These are phyloP conservation scores for Pseudogymnoascus sp. DNA, from an alignment of 2,329 filamentous ascomycete species.

Conservation along the genomic window DNA sequence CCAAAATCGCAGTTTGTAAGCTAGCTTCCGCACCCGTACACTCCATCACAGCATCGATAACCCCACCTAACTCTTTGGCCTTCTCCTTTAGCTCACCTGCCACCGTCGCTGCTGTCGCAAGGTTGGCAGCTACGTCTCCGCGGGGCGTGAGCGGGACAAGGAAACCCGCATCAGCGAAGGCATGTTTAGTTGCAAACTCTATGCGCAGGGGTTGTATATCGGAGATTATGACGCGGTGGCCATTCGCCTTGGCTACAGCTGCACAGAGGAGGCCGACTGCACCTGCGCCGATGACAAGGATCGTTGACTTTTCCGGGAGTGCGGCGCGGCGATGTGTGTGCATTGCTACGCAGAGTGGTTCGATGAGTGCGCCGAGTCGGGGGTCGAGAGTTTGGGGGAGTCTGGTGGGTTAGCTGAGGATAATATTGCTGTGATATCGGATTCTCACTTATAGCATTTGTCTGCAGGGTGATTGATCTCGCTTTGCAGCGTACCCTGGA, in stretches of 20 bases:
- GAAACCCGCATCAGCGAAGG: constrained; percentile 61
- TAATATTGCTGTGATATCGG: background rate
- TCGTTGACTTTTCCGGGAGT: constrained; percentile 65
- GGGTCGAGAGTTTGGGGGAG: constrained; percentile 69
- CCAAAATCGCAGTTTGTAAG: constrained; percentile 68
- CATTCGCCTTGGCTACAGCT: constrained; percentile 75
- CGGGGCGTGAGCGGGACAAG: constrained; percentile 55
- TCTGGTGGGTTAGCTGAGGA: background rate
- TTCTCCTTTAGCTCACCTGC: background rate
- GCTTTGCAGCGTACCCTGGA: constrained; percentile 80
- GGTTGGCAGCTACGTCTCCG: constrained; percentile 64
- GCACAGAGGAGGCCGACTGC: constrained; percentile 83
- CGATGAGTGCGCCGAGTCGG: constrained; percentile 84
- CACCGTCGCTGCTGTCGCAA: constrained; percentile 49
- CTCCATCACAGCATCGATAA: constrained; percentile 74
- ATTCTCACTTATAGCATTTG: constrained; percentile 69
- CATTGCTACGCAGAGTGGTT: constrained; percentile 80
- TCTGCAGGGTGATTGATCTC: constrained; percentile 80
- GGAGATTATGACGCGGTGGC: constrained; percentile 72
- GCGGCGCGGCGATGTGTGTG: constrained; percentile 72
- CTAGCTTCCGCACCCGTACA: constrained; percentile 71
- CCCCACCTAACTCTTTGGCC: constrained; percentile 47
- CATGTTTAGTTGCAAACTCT: constrained; percentile 67
- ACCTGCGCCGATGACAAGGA: constrained; percentile 80
- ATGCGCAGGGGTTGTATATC: constrained; percentile 78